These are phyloP conservation scores for Phytophthora parvispora DNA, from an alignment of 352 stramenopile species.

Conservation along the genomic window DNA sequence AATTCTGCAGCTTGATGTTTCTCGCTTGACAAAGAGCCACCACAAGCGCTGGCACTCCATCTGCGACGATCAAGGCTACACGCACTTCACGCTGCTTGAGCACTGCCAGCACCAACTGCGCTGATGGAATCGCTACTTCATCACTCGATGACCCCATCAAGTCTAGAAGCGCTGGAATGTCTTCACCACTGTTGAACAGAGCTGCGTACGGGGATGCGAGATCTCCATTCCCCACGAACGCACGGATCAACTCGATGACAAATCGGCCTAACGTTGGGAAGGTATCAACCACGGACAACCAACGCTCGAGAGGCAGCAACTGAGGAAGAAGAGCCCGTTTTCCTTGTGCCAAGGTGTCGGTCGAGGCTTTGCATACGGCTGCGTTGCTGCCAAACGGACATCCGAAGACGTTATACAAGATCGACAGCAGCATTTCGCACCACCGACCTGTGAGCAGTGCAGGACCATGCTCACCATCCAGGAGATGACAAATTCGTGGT, in stretches of 20 bases:
- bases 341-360: constrained; percentile 31
- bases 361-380: neutral
- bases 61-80: constrained; percentile 75
- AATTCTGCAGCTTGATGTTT: constrained; percentile 49
- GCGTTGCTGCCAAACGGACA: constrained; percentile 28
- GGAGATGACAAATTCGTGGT: constrained; percentile 30
- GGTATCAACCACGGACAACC: constrained; percentile 45
- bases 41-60: constrained; percentile 73
- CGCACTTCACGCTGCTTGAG: constrained; percentile 63
- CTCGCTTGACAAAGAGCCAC: constrained; percentile 46
- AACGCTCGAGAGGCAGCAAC: constrained; percentile 64
- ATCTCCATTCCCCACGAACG: constrained; percentile 45
- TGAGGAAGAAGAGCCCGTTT: constrained; percentile 55
- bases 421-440: constrained; percentile 50
- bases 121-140: constrained; percentile 53
- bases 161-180: constrained; percentile 62
- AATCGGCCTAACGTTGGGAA: constrained; percentile 47
- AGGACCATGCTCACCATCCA: constrained; percentile 25
- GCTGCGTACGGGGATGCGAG: constrained; percentile 21
- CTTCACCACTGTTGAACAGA: constrained; percentile 64
- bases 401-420: constrained; percentile 78
- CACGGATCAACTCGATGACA: constrained; percentile 65
- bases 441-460: constrained; percentile 24
- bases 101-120: constrained; percentile 52
- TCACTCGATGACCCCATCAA: constrained; percentile 41